Percentiles rank a stretch among this genome's conserved stretches.
phyloP scores from a whole-genome alignment of 345 rosid genomes.

The Salix koriyanagi region DNA sequence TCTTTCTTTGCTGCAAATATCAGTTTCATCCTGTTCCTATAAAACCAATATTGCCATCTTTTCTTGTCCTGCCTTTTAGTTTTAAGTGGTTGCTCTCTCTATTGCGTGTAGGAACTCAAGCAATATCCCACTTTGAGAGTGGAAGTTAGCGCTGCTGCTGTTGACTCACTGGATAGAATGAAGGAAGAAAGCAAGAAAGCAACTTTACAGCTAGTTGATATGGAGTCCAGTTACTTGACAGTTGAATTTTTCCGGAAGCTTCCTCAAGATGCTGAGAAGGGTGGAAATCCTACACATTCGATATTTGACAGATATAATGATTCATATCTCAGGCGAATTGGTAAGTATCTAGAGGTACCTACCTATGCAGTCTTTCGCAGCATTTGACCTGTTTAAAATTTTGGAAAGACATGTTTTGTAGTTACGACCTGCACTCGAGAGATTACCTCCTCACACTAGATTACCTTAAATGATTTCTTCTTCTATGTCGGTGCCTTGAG shows the following conservation, averaged over 20 bases:
- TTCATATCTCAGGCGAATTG: slow-evolving; percentile 74
- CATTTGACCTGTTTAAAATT: not conserved
- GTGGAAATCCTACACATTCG: slow-evolving; percentile 93
- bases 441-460: not conserved
- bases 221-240: slow-evolving; percentile 89
- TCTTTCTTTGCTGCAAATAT: not conserved
- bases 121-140: slow-evolving; percentile 87
- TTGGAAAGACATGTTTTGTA: not conserved
- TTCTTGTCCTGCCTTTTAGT: not conserved
- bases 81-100: not conserved
- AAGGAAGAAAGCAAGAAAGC: slow-evolving; percentile 89
- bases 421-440: not conserved
- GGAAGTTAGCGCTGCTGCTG: slow-evolving; percentile 78
- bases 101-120: slow-evolving; percentile 63
- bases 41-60: too few species aligned
- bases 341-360: slow-evolving; percentile 29
- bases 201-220: slow-evolving; percentile 79
- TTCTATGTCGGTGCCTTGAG: too few species aligned
- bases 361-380: not conserved
- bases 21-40: not conserved
- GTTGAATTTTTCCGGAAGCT: slow-evolving; percentile 95
- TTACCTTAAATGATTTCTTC: not conserved
- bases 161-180: slow-evolving; percentile 82
- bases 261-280: slow-evolving; percentile 93
- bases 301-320: slow-evolving; percentile 85